A percentile compares a stretch with the other conserved stretches of the same genome.
These are phyloP conservation scores for Trichoderma sp. DNA, from an alignment of 2,329 filamentous ascomycete genomes.

Conservation along the genomic window DNA sequence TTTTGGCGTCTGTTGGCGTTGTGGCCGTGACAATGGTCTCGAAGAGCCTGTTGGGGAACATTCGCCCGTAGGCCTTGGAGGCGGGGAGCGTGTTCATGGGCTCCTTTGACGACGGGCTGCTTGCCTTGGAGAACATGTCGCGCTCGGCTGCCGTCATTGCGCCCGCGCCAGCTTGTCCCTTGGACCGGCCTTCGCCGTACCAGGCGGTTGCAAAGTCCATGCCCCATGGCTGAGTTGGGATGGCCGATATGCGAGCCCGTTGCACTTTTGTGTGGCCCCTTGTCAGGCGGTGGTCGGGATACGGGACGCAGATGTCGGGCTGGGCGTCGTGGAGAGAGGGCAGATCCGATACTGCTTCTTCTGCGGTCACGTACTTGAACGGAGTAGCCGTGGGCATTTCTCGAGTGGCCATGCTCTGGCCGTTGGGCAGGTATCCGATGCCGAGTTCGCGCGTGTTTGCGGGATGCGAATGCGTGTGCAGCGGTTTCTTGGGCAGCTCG, in stretches of 20 bases:
- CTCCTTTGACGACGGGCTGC: not conserved
- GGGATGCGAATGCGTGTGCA: constrained; percentile 65
- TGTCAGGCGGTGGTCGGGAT: constrained; percentile 68
- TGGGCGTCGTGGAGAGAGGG: constrained; percentile 64
- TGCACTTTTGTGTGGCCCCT: constrained; percentile 42
- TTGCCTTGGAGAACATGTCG: constrained; percentile 40
- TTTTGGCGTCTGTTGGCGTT: constrained; percentile 54
- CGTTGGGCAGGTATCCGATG: constrained; percentile 62
- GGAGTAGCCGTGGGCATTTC: constrained; percentile 49
- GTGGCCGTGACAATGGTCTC: constrained; percentile 63
- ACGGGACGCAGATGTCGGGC: constrained; percentile 61
- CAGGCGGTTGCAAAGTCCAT: constrained; percentile 55
- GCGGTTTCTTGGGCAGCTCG: constrained; percentile 56
- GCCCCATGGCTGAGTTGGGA: constrained; percentile 61
- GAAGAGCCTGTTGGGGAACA: constrained; percentile 56
- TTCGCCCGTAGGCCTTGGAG: constrained; percentile 54
- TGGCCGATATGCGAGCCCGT: constrained; percentile 52
- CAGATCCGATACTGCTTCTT: constrained; percentile 60
- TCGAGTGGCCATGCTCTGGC: constrained; percentile 59
- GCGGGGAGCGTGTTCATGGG: constrained; percentile 39
- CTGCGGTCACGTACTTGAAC: constrained; percentile 59
- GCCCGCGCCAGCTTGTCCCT: constrained; percentile 31
- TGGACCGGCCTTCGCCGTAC: constrained; percentile 35
- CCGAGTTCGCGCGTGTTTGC: constrained; percentile 32
- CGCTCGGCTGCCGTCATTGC: constrained; percentile 45